phyloP scores from a whole-genome alignment of 2,329 filamentous ascomycete species.

The Onygenales sp. region DNA sequence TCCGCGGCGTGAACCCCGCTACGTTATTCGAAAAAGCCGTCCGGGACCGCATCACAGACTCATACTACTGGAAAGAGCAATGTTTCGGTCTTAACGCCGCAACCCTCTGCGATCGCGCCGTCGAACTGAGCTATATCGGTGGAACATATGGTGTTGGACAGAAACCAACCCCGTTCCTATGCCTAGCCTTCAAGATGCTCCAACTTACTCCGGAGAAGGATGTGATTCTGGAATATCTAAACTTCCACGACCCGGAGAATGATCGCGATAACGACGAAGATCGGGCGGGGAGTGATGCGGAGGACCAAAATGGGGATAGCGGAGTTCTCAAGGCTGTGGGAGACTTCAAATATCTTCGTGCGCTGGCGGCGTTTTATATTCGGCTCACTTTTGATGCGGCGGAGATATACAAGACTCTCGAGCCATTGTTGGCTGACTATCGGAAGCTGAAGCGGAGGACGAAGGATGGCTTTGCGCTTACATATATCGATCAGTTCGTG shows the following conservation, averaged over 20 bases:
- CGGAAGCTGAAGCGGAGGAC: slow-evolving; percentile 73
- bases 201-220: slow-evolving; percentile 75
- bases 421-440: slow-evolving; percentile 72
- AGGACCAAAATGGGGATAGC: slow-evolving; percentile 11
- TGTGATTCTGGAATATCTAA: slow-evolving; percentile 70
- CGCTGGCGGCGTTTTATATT: slow-evolving; percentile 87
- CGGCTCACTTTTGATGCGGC: slow-evolving; percentile 73
- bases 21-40: slow-evolving; percentile 93
- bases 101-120: slow-evolving; percentile 76
- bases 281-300: slow-evolving; percentile 12
- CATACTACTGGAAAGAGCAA: slow-evolving; percentile 98
- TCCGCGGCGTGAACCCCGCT: slow-evolving; percentile 88
- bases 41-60: slow-evolving; percentile 88
- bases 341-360: slow-evolving; percentile 69
- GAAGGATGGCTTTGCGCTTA: slow-evolving; percentile 64
- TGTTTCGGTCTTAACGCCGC: slow-evolving; percentile 87
- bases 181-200: slow-evolving; percentile 86
- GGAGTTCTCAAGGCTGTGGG: slow-evolving; percentile 26
- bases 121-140: slow-evolving; percentile 73
- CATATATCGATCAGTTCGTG: slow-evolving; percentile 83
- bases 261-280: slow-evolving; percentile 18
- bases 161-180: slow-evolving; percentile 82
- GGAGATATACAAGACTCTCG: slow-evolving; percentile 69
- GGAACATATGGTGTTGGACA: slow-evolving; percentile 79
- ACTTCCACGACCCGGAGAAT: slow-evolving; percentile 64